Percentiles rank a stretch among this genome's conserved stretches.
These are phyloP conservation scores for Tillandsia fasciculata DNA, from an alignment of 176 grass and related monocot genomes.

Conservation along the genomic window DNA sequence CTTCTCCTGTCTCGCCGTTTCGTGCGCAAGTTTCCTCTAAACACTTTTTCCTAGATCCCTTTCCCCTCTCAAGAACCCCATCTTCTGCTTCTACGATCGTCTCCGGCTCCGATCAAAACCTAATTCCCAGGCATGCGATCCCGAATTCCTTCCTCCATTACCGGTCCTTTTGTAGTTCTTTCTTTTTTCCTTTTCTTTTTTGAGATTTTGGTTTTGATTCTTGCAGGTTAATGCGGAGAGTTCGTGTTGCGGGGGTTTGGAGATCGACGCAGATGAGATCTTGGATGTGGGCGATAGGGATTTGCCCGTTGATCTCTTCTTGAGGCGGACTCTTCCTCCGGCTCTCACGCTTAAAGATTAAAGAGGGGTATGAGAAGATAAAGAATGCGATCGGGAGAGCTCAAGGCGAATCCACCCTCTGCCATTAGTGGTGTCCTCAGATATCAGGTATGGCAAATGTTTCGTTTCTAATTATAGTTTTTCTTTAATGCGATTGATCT, in stretches of 20 bases:
- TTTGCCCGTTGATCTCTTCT: slow-evolving; percentile 26
- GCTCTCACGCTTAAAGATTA: slow-evolving; percentile 27
- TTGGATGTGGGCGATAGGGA: slow-evolving; percentile 5
- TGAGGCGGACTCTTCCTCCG: slow-evolving; percentile 18
- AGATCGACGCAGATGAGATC: slow-evolving; percentile 27
- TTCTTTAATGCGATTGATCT: background rate
- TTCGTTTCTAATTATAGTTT: background rate
- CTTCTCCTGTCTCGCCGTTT: background rate
- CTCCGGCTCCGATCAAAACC: no score
- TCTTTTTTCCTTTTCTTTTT: no score
- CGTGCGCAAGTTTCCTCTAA: background rate
- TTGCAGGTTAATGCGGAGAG: slow-evolving; percentile 13
- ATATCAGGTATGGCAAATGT: slow-evolving; percentile 15
- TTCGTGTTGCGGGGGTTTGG: slow-evolving; percentile 12
- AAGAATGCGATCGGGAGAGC: slow-evolving; percentile 19
- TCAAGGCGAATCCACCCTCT: slow-evolving; percentile 18
- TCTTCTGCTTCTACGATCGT: no score
- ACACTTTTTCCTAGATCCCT: no score
- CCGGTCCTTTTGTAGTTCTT: no score
- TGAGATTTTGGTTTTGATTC: background rate
- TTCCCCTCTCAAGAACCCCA: no score
- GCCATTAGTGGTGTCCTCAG: slow-evolving; percentile 25
- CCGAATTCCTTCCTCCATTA: no score
- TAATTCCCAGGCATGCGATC: no score
- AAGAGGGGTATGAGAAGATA: slow-evolving; percentile 32